These are phyloP conservation scores for Dendrobium nobile DNA, from an alignment of 106 monocot genomes.

Conservation along the genomic window DNA sequence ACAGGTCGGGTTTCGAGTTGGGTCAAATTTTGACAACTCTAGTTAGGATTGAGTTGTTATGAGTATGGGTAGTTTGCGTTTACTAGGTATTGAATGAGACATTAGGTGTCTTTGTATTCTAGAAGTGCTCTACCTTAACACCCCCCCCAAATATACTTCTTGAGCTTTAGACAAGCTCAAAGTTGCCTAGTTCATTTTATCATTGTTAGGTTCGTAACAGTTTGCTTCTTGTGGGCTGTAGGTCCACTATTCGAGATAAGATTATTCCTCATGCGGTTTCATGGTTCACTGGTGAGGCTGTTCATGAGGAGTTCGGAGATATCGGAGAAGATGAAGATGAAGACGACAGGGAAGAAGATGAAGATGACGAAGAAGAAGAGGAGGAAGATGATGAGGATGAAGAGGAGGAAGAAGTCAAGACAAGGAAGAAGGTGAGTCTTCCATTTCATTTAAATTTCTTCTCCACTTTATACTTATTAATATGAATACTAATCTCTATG, in stretches of 20 bases:
- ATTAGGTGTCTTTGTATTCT: too few species aligned
- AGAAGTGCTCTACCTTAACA: too few species aligned
- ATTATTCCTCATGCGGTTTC: conserved; percentile 92
- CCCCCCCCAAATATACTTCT: too few species aligned
- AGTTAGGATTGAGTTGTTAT: too few species aligned
- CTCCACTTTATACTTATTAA: background rate
- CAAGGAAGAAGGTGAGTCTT: conserved; percentile 25
- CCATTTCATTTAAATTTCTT: background rate
- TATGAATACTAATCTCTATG: background rate
- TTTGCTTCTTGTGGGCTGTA: background rate
- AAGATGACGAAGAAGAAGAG: conserved; percentile 41
- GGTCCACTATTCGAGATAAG: conserved; percentile 80
- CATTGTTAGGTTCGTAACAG: too few species aligned
- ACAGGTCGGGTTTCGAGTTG: too few species aligned
- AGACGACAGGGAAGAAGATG: conserved; percentile 35
- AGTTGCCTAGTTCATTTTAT: too few species aligned
- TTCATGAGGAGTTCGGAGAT: conserved; percentile 40
- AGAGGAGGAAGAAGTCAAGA: conserved; percentile 31
- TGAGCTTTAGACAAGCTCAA: too few species aligned
- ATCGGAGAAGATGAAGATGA: conserved; percentile 34
- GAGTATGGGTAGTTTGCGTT: too few species aligned
- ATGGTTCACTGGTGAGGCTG: conserved; percentile 92
- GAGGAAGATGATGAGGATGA: conserved; percentile 35
- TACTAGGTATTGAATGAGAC: too few species aligned
- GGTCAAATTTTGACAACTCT: too few species aligned